phyloP scores from a whole-genome alignment of 208 protist species.

The Leishmania mexicana region DNA sequence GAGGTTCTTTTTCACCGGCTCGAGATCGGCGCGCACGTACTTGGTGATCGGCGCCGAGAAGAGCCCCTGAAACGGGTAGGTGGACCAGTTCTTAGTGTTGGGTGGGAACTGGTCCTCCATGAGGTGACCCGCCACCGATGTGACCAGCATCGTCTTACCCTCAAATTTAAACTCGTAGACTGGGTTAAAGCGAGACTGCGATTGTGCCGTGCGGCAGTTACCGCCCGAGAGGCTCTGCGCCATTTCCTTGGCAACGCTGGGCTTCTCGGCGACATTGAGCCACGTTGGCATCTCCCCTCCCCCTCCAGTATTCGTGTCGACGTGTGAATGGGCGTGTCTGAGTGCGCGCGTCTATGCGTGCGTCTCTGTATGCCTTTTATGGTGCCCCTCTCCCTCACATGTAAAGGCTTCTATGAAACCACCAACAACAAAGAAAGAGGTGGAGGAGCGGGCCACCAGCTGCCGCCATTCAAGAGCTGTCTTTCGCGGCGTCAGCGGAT shows the following conservation, averaged over 20 bases:
- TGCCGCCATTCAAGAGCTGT: background rate
- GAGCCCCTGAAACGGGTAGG: slow-evolving; percentile 85
- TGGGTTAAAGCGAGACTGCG: slow-evolving; percentile 78
- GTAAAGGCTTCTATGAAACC: background rate
- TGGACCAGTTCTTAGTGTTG: slow-evolving; percentile 84
- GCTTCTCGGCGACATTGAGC: slow-evolving; percentile 96
- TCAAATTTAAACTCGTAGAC: slow-evolving; percentile 83
- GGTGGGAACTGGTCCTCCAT: slow-evolving; percentile 93
- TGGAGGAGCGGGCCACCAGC: background rate
- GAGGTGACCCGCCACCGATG: slow-evolving; percentile 97
- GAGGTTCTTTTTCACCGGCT: slow-evolving; percentile 82
- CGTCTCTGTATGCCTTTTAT: background rate
- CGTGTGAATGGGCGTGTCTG: background rate
- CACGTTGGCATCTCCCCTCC: slow-evolving; percentile 59
- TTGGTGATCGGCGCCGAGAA: slow-evolving; percentile 91
- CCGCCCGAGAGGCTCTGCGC: slow-evolving; percentile 77
- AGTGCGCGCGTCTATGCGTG: background rate
- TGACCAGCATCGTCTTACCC: slow-evolving; percentile 93
- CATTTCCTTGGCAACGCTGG: slow-evolving; percentile 93
- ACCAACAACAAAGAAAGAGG: background rate
- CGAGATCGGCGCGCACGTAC: slow-evolving; percentile 70
- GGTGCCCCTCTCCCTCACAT: background rate
- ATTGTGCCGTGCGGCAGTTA: slow-evolving; percentile 36
- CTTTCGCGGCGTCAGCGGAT: background rate
- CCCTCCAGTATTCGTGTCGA: background rate